Percentiles rank a stretch among this genome's conserved stretches.
Evolutionary conservation across 75 land plant genomes (phyloP).

Genomic region (Cryptomeria japonica): DNA sequence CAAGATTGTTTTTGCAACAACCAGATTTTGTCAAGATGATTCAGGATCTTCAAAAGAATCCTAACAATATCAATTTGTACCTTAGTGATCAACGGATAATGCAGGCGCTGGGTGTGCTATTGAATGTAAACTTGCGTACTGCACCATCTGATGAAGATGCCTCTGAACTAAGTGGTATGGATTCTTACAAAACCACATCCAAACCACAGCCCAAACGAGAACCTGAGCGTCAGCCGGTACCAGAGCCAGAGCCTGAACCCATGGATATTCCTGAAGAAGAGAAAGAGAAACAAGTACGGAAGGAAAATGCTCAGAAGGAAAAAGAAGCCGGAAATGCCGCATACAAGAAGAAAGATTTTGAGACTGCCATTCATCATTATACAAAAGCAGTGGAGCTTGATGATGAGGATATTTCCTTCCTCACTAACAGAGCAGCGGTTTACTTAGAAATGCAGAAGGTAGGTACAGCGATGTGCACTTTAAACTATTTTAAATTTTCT

Average conservation of each 20-base stretch:
- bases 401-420: conserved; percentile 90
- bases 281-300: conserved; percentile 55
- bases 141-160: conserved; percentile 27
- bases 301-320: conserved; percentile 80
- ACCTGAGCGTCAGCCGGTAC: conserved; percentile 21
- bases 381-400: conserved; percentile 81
- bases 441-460: conserved; percentile 97
- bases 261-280: conserved; percentile 80
- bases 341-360: conserved; percentile 95
- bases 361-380: conserved; percentile 75
- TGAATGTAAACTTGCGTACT: conserved; percentile 65
- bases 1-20: conserved; percentile 71
- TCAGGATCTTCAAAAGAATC: conserved; percentile 83
- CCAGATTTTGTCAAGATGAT: conserved; percentile 90
- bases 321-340: conserved; percentile 96
- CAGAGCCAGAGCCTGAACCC: conserved; percentile 72
- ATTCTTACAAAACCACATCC: conserved; percentile 13
- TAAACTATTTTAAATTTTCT: background rate
- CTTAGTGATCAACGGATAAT: conserved; percentile 85
- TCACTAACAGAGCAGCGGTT: conserved; percentile 96
- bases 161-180: conserved; percentile 13
- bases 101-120: conserved; percentile 81
- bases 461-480: background rate
- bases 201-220: conserved; percentile 5
- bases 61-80: conserved; percentile 67